Base-by-base conservation (phyloP, 305 asterid genomes). In the Solanum aculeatissimum region DNA sequence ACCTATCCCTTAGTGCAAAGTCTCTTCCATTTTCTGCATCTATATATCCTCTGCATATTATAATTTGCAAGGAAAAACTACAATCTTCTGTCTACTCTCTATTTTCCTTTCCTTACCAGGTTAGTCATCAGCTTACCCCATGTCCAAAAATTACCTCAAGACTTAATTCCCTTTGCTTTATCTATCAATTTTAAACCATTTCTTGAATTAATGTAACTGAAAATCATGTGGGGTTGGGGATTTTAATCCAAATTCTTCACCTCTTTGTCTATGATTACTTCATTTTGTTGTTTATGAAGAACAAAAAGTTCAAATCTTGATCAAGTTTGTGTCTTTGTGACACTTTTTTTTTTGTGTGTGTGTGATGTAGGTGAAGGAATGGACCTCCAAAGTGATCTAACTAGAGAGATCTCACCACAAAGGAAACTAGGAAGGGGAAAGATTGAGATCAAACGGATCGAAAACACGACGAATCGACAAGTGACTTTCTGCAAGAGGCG, bases 401-500 rank as follows among this genome's bases (percentile, higher is more conserved):
- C 96, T 14, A 87, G 95, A 69, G 98, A 93, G 84, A 84, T 86
- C 85, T 92, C 97, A 6, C 94, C 94, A 7, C 91, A 91, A 89
- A 91, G 92, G 87, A 94, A 90, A 80, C 85, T 86, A 23, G 94
- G 96, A 42, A 88, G 98, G 85, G 98, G 98, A 15, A 95, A 95
- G 88, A 94, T 94, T 63, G 95, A 90, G 91, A 95, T 95, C 89
- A 95, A 94, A 87, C 91, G 98, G 91, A 95, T 95, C 93, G 98
- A 95, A 80, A 95, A 94, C 94, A 94, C 97, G 27, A 95, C 98
- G 2, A 95, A 95, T 88, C 97, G 98, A 0, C 98, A 95, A 83
- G 98, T 95, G 2, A 95, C 98, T 25, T 95, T 95, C 91, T 95
- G 98, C 87, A 95, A 95, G 87, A 92, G 98, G 69, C 91, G 98